Evolutionary conservation across 495 filamentous ascomycete genomes (phyloP).

Genomic region (Penicillium riverlandense): DNA sequence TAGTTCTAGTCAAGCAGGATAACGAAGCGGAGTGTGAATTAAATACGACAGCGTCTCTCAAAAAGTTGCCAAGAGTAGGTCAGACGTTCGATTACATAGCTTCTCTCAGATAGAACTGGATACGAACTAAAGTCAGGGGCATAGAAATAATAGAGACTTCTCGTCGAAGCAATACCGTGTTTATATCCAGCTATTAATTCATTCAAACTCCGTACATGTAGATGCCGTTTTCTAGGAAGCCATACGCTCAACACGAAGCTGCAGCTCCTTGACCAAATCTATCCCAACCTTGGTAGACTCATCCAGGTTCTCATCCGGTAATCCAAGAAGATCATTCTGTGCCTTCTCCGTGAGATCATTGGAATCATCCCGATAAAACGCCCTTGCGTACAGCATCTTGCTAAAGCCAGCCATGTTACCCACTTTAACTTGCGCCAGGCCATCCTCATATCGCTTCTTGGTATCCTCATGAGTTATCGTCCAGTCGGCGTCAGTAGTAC

Average conservation of each 20-base stretch:
- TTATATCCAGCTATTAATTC: background rate
- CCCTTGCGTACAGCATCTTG: constrained; percentile 43
- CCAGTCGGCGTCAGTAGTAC: constrained; percentile 49
- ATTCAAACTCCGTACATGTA: background rate
- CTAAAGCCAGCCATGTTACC: constrained; percentile 44
- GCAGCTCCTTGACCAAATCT: constrained; percentile 19
- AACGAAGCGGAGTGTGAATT: too few species aligned
- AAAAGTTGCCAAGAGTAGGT: too few species aligned
- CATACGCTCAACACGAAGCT: constrained; percentile 19
- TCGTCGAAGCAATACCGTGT: too few species aligned
- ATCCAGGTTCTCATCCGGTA: constrained; percentile 53
- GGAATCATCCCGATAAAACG: constrained; percentile 38
- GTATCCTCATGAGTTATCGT: constrained; percentile 35
- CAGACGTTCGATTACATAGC: too few species aligned
- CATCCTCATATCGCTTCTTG: constrained; percentile 39
- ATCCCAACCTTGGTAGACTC: constrained; percentile 39
- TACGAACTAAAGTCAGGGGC: too few species aligned
- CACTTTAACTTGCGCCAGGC: constrained; percentile 27
- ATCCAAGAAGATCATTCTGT: constrained; percentile 43
- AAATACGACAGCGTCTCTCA: too few species aligned
- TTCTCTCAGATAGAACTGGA: too few species aligned
- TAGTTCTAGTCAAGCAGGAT: too few species aligned
- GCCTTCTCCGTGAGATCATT: constrained; percentile 27
- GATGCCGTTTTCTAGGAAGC: constrained; percentile 9
- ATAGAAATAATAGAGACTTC: too few species aligned